Evolutionary conservation across 129 eudicot genomes (phyloP), one percentile per base, ranked within the genome.

Genomic region (Escallonia herrerae): DNA sequence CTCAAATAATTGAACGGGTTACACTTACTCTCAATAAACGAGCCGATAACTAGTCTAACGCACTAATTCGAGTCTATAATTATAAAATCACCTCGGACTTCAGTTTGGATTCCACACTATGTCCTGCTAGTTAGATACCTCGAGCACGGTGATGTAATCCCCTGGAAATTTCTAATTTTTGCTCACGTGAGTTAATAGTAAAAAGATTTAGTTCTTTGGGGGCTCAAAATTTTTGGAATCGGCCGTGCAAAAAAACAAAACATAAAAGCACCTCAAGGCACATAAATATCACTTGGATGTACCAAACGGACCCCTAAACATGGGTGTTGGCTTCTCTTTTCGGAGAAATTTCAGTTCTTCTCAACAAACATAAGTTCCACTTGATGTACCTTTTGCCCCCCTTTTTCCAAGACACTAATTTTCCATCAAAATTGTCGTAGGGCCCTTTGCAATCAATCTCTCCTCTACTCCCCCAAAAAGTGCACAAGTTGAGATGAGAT

Each of bases 161-260:
- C 58, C 14, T 40, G 8, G 2, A 37, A 5, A 15, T 40, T 64
- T 7, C 42, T 2, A 50, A 7, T 11, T 44, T 40, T 40, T 41
- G 57, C 43, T 53, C 51, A 51, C 13, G 58, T 66, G 71, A 54
- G 12, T 15, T 33, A 54, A 55, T 66, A 66, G 62, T 54, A 40
- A 54, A n/a, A 41, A 56, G 72, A 15, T 44, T 66, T 66, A 37
- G 38, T 66, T 66, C 51, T 53, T 53, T 12, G 13, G 58, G 58
- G 58, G 58, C 58, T 53, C 40, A 64, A 64, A 64, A 49, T 46
- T 9, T 63, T 64, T 65, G 60, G 70, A 46, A 65, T 65, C 2
- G 3, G 13, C 59, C 54, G 37, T 33, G 9, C 22, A 53, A 54
- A 67, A 43, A 52, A 67, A 43, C 40, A 62, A 56, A 67, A 67